Base-by-base conservation (phyloP, 2,329 filamentous ascomycete species). In the Dactylonectria estremocensis region DNA sequence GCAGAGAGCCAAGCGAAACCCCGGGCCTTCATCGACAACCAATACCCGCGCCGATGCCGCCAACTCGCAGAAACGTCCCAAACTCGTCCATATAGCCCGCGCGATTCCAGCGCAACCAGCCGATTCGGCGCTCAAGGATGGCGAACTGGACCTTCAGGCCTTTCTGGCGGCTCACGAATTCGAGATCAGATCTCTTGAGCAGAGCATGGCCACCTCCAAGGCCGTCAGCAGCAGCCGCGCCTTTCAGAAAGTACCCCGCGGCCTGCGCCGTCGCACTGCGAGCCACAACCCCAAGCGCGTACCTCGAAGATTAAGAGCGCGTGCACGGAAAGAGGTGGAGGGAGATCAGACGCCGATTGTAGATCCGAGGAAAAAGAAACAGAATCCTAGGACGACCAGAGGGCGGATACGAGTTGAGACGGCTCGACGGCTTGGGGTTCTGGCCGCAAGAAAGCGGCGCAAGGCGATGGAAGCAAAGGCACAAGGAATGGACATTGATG, bases 281-380 rank as follows among this genome's bases (percentile, higher is more conserved):
- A 97, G 95, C 79, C 96, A 99, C 82, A 98, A 99, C 87, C 93
- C 93, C 40, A 97, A 95, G 82, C 89, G 92, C 69, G 92, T 99
- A 16, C 96, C 96, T 2, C 92, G 91, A 77, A 85, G 94, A 69
- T 82, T 98, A 76, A 88, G 92, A 63, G 83, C 83, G 45, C 88
- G 92, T 72, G 95, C 94, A 1, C 88, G 85, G 74, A 83, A 81
- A 69, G 89, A 97, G 86, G 97, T 97, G 91, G 85, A 85, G 16
- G 93, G 97, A 63, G 95, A 98, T 77, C 98, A 98, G 71, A 97
- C 95, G 0, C 95, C 96, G 0, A 92, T 90, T 0, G 91, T 95
- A 6, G 92, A 91, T 58, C 85, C 86, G 1, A 87, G 87, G 68
- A 89, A 88, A 69, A 86, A 91, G 67, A 91, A 89, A 69, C 86